Conservation (phyloP, 345 rosid genomes). For the Lagerstroemia speciosa region DNA sequence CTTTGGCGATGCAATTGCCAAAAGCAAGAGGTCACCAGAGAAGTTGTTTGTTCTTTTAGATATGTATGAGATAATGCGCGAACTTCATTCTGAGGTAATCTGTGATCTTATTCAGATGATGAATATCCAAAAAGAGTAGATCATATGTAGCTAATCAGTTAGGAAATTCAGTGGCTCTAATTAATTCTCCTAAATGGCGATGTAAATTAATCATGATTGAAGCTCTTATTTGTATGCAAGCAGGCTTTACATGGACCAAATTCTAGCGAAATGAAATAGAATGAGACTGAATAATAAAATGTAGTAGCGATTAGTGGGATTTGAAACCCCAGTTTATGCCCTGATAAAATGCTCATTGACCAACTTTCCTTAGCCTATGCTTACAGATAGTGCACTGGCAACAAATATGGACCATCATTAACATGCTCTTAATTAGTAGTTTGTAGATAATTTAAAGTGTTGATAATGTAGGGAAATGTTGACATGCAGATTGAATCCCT, state of each 20-base stretch:
- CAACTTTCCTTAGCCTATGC: neutral
- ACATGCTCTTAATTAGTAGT: neutral
- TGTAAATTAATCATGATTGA: neutral
- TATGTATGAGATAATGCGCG: conserved; percentile 98
- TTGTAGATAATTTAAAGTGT: neutral
- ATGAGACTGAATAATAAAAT: neutral
- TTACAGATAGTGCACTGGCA: neutral
- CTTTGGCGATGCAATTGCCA: conserved; percentile 98
- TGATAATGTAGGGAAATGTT: conserved; percentile 1
- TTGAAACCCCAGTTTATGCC: neutral
- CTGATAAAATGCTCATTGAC: neutral
- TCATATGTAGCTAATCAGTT: neutral
- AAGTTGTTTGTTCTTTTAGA: conserved; percentile 94
- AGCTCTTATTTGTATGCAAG: neutral
- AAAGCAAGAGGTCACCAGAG: conserved; percentile 96
- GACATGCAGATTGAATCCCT: conserved; percentile 58
- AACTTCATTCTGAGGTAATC: conserved; percentile 87
- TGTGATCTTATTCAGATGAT: conserved; percentile 6
- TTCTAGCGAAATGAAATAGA: neutral
- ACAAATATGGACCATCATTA: neutral
- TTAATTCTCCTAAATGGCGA: neutral
- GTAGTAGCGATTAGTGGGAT: neutral
- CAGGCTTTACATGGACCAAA: neutral
- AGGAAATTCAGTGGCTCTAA: neutral
- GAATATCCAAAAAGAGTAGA: neutral